Evolutionary conservation across 2,329 filamentous ascomycete genomes (phyloP), one percentile per base, ranked within the genome.

Genomic region (Nemania sp.): DNA sequence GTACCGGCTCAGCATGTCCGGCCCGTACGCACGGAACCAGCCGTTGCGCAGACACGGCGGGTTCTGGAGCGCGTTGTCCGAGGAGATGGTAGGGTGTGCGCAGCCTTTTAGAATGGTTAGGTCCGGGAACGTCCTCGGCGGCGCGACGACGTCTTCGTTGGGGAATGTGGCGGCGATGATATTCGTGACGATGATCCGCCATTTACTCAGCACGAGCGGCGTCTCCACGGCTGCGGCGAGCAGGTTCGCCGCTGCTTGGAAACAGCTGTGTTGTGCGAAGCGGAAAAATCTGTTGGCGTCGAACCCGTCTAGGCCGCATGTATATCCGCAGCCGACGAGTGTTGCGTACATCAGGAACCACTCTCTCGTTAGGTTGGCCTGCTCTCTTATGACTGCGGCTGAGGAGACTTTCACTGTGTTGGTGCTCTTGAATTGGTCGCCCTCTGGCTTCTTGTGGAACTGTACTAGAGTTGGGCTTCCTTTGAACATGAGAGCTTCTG

Each of bases 401-500:
- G 58, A 63, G 27, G 51, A 68, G 18, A 72, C 56, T 15, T 70
- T 29, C 1, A 71, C 70, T n/a, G 29, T 62, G 15, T 64, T 69
- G 13, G 72, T 53, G 13, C 67, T 68, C 7, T 66, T 63, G 53
- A 69, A 67, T 1, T 73, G 63, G 27, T 70, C 66, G 38, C 69
- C 72, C 13, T 73, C 72, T 0, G 69, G 66, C 43, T 67, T 67
- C 26, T 63, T 54, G 47, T 55, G 45, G 53, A 74, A 73, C 43
- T 68, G 65, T 15, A 86, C 78, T n/a, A 85, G 73, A 1, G 79
- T 77, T 1, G 73, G 78, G 65, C 80, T 82, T 3, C 59, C 63
- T 45, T 84, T 82, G 58, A 85, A 85, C 81, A 86, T 82, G 15
- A 86, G 76, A 0, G 76, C 74, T 51, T 86, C 83, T 1, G 79